A percentile compares a stretch with the other conserved stretches of the same genome.
phyloP scores from a whole-genome alignment of 768 basidiomycete genomes.

The Chalciporus chontae region DNA sequence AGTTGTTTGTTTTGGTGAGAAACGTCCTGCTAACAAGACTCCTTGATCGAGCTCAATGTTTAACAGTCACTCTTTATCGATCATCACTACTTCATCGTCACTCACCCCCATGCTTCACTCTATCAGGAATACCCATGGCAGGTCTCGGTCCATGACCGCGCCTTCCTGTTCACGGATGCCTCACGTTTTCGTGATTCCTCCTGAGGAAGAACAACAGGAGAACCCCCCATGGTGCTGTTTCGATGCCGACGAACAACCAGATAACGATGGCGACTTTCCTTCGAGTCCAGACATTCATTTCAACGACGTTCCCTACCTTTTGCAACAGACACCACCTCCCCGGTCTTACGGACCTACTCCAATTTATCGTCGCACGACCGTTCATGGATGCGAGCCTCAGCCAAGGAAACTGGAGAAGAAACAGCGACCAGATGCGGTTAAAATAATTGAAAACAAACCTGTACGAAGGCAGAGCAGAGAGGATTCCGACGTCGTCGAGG shows the following conservation, averaged over 20 bases:
- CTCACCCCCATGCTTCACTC: constrained; percentile 10
- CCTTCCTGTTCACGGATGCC: constrained; percentile 33
- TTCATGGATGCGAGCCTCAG: not conserved
- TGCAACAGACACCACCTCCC: constrained; percentile 5
- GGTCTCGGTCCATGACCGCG: constrained; percentile 14
- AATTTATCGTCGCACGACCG: constrained; percentile 4
- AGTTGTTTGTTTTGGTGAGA: constrained; percentile 14
- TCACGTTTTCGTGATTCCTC: constrained; percentile 53
- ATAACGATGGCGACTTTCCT: constrained; percentile 13
- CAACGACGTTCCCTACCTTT: constrained; percentile 30
- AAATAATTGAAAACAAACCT: constrained; percentile 21
- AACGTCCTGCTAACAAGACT: not conserved
- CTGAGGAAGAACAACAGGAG: constrained; percentile 50
- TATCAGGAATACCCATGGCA: constrained; percentile 7
- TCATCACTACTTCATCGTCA: not conserved
- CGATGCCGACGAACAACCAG: constrained; percentile 40
- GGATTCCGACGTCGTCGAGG: constrained; percentile 51
- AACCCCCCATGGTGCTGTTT: constrained; percentile 56
- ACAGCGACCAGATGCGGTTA: constrained; percentile 27
- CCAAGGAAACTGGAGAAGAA: constrained; percentile 28
- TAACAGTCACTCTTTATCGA: constrained; percentile 17
- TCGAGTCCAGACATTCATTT: constrained; percentile 30
- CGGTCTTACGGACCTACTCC: constrained; percentile 3
- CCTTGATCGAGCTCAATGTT: not conserved
- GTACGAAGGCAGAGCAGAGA: constrained; percentile 40